A percentile compares a stretch with the other conserved stretches of the same genome.
Evolutionary conservation across 106 monocot genomes (phyloP).

Genomic region (Acorus gramineus): DNA sequence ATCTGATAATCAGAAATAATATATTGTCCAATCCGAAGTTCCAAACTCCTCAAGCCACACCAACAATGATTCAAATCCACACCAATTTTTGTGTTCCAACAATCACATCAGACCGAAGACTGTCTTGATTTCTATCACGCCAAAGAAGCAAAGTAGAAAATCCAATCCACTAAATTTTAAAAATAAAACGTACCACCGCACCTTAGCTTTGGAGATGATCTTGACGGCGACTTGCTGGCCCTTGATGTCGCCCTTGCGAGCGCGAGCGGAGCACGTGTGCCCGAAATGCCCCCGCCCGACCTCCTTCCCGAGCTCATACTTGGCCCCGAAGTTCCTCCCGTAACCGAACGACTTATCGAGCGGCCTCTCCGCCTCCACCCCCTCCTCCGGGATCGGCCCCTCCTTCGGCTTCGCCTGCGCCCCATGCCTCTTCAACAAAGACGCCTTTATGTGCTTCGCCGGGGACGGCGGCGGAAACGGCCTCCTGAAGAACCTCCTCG

Average conservation of each 20-base stretch:
- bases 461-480: constrained; percentile 49
- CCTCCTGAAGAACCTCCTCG: constrained; percentile 39
- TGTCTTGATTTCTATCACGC: too few relatives aligned
- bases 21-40: too few relatives aligned
- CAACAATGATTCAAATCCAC: too few relatives aligned
- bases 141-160: too few relatives aligned
- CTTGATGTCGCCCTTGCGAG: constrained; percentile 59
- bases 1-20: too few relatives aligned
- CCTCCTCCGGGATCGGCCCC: constrained; percentile 48
- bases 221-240: constrained; percentile 64
- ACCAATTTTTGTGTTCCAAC: too few relatives aligned
- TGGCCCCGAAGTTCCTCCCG: constrained; percentile 50
- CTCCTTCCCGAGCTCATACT: constrained; percentile 75
- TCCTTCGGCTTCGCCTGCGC: constrained; percentile 17
- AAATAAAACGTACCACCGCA: constrained; percentile 17
- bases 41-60: too few relatives aligned
- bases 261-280: constrained; percentile 57
- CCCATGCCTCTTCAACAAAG: constrained; percentile 23
- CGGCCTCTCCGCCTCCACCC: constrained; percentile 15
- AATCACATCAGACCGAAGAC: too few relatives aligned
- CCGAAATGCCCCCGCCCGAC: constrained; percentile 76
- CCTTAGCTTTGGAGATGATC: constrained; percentile 79
- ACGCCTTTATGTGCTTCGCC: constrained; percentile 43
- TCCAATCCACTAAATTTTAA: too few relatives aligned
- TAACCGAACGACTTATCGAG: constrained; percentile 77